Evolutionary conservation across 2,329 filamentous ascomycete species (phyloP), one percentile per base, ranked within the genome.

Genomic region (Macrophomina pseudophaseolina): DNA sequence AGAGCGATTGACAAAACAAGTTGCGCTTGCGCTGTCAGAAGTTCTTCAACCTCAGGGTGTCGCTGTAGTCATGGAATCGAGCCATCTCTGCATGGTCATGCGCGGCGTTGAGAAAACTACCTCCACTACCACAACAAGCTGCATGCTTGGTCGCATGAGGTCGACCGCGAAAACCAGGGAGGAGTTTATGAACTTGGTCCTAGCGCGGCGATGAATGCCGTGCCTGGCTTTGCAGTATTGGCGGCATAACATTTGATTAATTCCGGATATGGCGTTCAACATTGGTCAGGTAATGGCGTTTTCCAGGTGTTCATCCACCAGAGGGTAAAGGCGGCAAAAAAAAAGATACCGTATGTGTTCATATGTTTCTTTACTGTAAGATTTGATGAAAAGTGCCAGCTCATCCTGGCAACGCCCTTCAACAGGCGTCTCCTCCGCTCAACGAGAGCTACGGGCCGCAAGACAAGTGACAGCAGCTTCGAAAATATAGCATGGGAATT

Each of bases 51-150:
- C 95, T 2, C 93, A 96, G 76, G 95, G 95, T 54, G 94, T 99
- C 1, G 94, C 92, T 23, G 95, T 99, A 2, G 94, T 99, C 68
- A 97, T 99, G 90, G 95, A 99, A 76, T 96, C 92, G 14, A 94
- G 89, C 74, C 95, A 99, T 81, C 83, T 98, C 54, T 99, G 95
- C 84, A 99, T 98, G 94, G 93, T 97, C 16, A 98, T 97, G 94
- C 88, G 95, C 54, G 95, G 95, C n/a, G 94, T 99, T 9, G 88
- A 97, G 77, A 97, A 99, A 84, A 93, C 93, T 0, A 87, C 86
- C 48, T 90, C 91, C 60, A 91, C 87, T 18, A 98, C 95, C 6
- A 95, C 96, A 44, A 99, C 95, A 18, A 97, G 93, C 82, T 98
- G 94, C 78, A 96, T 99, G 81, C 87, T 98, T n/a, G 95, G 95